Conservation (phyloP, 352 stramenopile species). For the Aphanomyces euteiches region DNA sequence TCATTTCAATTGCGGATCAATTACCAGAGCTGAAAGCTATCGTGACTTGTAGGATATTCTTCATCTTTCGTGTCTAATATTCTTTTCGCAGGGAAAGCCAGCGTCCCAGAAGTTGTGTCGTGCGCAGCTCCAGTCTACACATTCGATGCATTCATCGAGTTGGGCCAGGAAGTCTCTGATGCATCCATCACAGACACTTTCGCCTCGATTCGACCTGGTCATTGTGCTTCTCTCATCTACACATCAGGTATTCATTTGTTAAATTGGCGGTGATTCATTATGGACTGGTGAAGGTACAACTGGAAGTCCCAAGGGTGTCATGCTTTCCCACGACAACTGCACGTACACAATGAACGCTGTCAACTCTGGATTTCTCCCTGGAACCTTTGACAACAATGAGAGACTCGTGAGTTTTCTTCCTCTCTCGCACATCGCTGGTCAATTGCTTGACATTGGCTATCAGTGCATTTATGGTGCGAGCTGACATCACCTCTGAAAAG, state of each 20-base stretch:
- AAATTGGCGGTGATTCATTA: slow-evolving; percentile 33
- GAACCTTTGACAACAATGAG: slow-evolving; percentile 51
- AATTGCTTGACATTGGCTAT: slow-evolving; percentile 77
- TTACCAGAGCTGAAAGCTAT: slow-evolving; percentile 45
- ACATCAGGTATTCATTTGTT: slow-evolving; percentile 74
- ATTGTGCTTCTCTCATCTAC: slow-evolving; percentile 88
- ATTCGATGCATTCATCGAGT: slow-evolving; percentile 5
- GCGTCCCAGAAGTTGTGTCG: slow-evolving; percentile 22
- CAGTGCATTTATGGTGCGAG: slow-evolving; percentile 21
- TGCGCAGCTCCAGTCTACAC: slow-evolving; percentile 10
- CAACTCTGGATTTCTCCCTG: slow-evolving; percentile 39
- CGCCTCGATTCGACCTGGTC: slow-evolving; percentile 34
- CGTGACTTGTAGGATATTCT: slow-evolving; percentile 37
- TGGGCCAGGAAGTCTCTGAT: background rate
- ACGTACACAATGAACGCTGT: slow-evolving; percentile 59
- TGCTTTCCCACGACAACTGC: slow-evolving; percentile 76
- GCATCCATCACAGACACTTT: background rate
- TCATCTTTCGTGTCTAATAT: slow-evolving; percentile 42
- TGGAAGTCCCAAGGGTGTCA: slow-evolving; percentile 59
- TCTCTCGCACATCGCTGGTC: slow-evolving; percentile 75
- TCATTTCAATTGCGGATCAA: slow-evolving; percentile 35
- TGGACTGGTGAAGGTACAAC: slow-evolving; percentile 37
- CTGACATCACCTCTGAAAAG: slow-evolving; percentile 8
- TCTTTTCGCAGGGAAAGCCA: slow-evolving; percentile 36
- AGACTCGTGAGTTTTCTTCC: slow-evolving; percentile 75